These are phyloP conservation scores for Saraca asoca DNA, from an alignment of 331 rosid genomes.

Conservation along the genomic window DNA sequence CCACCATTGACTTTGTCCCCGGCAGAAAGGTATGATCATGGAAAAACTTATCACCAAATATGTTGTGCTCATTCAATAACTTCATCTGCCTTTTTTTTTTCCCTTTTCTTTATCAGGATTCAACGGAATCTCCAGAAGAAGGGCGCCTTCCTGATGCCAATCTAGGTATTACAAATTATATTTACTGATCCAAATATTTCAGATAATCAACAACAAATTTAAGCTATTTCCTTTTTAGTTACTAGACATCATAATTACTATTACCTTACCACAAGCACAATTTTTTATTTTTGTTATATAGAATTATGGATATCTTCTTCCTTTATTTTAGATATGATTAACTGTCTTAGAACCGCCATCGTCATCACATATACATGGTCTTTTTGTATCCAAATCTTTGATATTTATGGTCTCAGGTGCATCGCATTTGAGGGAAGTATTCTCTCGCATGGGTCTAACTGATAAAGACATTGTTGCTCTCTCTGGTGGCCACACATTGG, in stretches of 20 bases:
- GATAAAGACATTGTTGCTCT: conserved; percentile 81
- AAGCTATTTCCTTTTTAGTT: too few relatives aligned
- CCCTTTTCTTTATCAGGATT: conserved; percentile 57
- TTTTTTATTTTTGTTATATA: too few relatives aligned
- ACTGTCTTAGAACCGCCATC: neutral
- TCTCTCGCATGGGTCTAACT: conserved; percentile 68
- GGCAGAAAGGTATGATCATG: conserved; percentile 75
- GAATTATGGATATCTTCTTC: too few relatives aligned
- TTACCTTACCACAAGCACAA: too few relatives aligned
- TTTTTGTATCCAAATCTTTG: neutral
- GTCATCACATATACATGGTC: neutral
- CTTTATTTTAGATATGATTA: neutral
- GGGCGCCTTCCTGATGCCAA: conserved; percentile 94
- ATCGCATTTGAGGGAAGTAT: conserved; percentile 63
- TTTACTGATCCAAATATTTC: too few relatives aligned
- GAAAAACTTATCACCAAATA: neutral
- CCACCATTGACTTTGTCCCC: conserved; percentile 68
- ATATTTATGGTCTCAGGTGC: conserved; percentile 49
- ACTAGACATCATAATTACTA: too few relatives aligned
- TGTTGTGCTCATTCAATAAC: conserved; percentile 1
- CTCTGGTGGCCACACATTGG: conserved; percentile 92
- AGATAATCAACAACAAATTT: too few relatives aligned
- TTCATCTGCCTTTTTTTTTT: too few relatives aligned
- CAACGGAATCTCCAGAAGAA: conserved; percentile 56
- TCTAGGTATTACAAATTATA: conserved; percentile 44